Evolutionary conservation across 768 basidiomycete species (phyloP), one percentile per base, ranked within the genome.

Genomic region (Clavaria fumosa): DNA sequence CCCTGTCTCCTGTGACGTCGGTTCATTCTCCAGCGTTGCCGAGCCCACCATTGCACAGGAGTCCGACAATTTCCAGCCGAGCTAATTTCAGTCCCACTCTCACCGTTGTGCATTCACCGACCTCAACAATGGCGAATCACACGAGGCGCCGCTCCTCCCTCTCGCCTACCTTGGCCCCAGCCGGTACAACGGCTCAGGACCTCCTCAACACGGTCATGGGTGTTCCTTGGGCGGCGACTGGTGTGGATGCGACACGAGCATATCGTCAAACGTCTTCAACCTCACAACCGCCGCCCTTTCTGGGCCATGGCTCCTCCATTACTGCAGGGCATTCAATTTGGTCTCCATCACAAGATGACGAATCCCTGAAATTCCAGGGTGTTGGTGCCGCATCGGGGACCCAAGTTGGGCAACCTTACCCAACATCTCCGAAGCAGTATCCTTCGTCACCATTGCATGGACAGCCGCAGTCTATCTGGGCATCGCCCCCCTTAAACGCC

Each of bases 161-260:
- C 36, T 33, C 46, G 37, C 38, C 43, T 1, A 33, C 43, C 22
- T 38, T 43, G 21, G 44, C 43, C 4, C 45, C 59, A n/a, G 38
- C 53, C n/a, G 47, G 56, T 27, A 76, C 67, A 0, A 83, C 79
- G 9, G 80, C 80, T 0, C 64, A 74, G 48, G 80, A 82, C 48
- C 61, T 83, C 2, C 48, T 82, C 30, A 70, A 72, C 38, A 66
- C 67, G 45, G 62, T 75, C 2, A 60, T 73, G 53, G 54, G 56
- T 37, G 36, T 52, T 6, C 56, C 56, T 23, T 54, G 57, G 4
- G 30, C 44, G 17, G 43, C 51, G 12, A 40, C 44, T 9, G 50
- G 49, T 6, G 40, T 36, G 31, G 42, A 39, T 36, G 46, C 34
- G 27, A 42, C 12, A 48, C 46, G 43, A 27, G 18, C 49, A 17